A percentile compares a stretch with the other conserved stretches of the same genome.
Conservation (phyloP, 2,329 filamentous ascomycete genomes). For the Hortaea sp. region DNA sequence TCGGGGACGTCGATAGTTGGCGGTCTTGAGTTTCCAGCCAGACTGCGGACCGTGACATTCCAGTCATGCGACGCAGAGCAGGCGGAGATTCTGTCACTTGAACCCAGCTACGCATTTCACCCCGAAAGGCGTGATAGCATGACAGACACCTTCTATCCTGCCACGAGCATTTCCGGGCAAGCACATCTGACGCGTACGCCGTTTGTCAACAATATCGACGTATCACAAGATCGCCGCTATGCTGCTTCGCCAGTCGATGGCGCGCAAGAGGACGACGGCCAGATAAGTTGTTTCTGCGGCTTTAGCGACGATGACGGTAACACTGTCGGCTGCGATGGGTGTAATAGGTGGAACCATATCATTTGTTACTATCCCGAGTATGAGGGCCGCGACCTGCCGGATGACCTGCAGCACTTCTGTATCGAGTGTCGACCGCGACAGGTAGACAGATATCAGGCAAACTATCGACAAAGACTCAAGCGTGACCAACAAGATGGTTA, state of each 20-base stretch:
- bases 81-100: conserved; percentile 21
- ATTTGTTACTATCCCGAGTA: conserved; percentile 83
- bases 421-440: conserved; percentile 73
- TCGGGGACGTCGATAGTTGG: conserved; percentile 1
- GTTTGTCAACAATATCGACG: conserved; percentile 17
- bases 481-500: conserved; percentile 42
- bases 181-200: conserved; percentile 12
- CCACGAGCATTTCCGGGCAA: conserved; percentile 23
- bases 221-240: conserved; percentile 16
- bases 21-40: not conserved
- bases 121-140: conserved; percentile 27
- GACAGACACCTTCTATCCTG: conserved; percentile 25
- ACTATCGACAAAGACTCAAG: conserved; percentile 31
- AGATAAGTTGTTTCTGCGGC: conserved; percentile 95
- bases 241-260: conserved; percentile 10
- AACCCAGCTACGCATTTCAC: conserved; percentile 13
- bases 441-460: conserved; percentile 64
- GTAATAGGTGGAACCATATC: conserved; percentile 97
- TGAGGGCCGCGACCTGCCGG: conserved; percentile 52
- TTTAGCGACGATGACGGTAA: conserved; percentile 93
- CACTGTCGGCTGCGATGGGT: conserved; percentile 91
- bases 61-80: conserved; percentile 27
- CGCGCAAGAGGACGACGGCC: conserved; percentile 68
- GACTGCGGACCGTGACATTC: conserved; percentile 11
- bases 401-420: conserved; percentile 62